Base-by-base conservation (phyloP, 2,329 filamentous ascomycete species). In the Monosporascus sp. region DNA sequence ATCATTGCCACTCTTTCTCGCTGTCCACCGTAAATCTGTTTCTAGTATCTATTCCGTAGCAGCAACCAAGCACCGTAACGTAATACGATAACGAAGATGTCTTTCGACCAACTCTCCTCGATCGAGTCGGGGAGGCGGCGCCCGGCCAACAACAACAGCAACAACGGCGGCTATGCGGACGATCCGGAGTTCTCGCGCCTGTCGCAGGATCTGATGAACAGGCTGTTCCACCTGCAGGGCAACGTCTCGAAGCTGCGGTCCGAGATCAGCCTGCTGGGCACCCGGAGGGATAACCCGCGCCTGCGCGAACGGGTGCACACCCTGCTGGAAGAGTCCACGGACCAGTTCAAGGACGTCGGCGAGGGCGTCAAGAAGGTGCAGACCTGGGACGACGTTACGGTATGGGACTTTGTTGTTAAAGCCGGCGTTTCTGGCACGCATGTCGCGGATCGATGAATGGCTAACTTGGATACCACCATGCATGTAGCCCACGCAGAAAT, bases 351-450 rank as follows among this genome's bases (percentile, higher is more conserved):
- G 72, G 88, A 94, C 52, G 88, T 96, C 56, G 94, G 91, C 60
- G 92, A 97, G 66, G 91, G 91, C 6, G 81, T 99, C 60, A 97
- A 97, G 84, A 91, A 88, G 73, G 83, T 97, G 47, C 89, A 95
- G 69, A 82, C 82, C 41, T 97, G 83, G 91, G 90, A 85, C 68
- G 91, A 93, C 66, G 85, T 91, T 50, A 90, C 86, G 68, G 88
- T 91, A 79, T 61, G 82, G 70, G 40, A 2, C 19, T 11, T 46
- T 40, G 20, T 27, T 41, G 54, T 62, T 59, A 64, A 53, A 53
- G 45, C 57, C 47, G 7, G 22, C 43, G 6, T 36, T 24, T 51
- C 24, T 22, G 27, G 27, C 24, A 9, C 17, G 4, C 20, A 41
- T n/a, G 14, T 11, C 1, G 34, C 36, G 36, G n/a, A 19, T 7